A percentile compares a stretch with the other conserved stretches of the same genome.
phyloP scores from a whole-genome alignment of 139 green algal genomes.

The Zygnema circumcarinatum region DNA sequence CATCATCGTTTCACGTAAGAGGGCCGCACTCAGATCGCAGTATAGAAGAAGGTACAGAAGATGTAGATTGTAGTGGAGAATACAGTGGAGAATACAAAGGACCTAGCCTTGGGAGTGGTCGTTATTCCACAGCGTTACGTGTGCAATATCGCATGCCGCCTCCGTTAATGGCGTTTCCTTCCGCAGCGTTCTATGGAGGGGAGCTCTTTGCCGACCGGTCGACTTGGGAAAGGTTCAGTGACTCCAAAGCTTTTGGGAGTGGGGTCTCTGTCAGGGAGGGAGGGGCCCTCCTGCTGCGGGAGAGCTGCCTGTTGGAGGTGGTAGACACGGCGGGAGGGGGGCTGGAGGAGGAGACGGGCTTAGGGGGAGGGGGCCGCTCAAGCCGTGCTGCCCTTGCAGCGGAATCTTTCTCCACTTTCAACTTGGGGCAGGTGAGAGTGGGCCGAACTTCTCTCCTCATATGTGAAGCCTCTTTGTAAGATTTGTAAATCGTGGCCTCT shows the following conservation, averaged over 20 bases:
- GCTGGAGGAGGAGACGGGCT: slow-evolving; percentile 45
- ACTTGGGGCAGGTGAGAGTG: slow-evolving; percentile 21
- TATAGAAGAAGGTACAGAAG: not conserved
- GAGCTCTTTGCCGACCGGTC: slow-evolving; percentile 11
- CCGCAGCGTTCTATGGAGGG: slow-evolving; percentile 51
- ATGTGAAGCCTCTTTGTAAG: too few species aligned
- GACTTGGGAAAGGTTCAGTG: slow-evolving; percentile 14
- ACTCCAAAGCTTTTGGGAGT: not conserved
- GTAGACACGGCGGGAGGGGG: slow-evolving; percentile 54
- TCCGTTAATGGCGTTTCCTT: slow-evolving; percentile 54
- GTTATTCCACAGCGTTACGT: slow-evolving; percentile 16
- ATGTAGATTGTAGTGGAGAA: not conserved
- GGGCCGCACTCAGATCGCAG: not conserved
- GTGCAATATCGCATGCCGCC: slow-evolving; percentile 55
- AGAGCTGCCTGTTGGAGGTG: slow-evolving; percentile 41
- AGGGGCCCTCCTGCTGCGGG: not conserved
- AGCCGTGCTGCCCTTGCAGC: not conserved
- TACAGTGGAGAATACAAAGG: slow-evolving; percentile 3
- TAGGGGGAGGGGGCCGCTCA: not conserved
- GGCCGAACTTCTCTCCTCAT: slow-evolving; percentile 1
- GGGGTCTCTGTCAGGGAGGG: not conserved
- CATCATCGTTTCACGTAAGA: not conserved
- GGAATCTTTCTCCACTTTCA: slow-evolving; percentile 43
- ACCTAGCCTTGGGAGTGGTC: not conserved
- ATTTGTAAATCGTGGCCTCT: too few species aligned